These are phyloP conservation scores for Salix viminalis DNA, from an alignment of 345 rosid genomes.

Conservation along the genomic window DNA sequence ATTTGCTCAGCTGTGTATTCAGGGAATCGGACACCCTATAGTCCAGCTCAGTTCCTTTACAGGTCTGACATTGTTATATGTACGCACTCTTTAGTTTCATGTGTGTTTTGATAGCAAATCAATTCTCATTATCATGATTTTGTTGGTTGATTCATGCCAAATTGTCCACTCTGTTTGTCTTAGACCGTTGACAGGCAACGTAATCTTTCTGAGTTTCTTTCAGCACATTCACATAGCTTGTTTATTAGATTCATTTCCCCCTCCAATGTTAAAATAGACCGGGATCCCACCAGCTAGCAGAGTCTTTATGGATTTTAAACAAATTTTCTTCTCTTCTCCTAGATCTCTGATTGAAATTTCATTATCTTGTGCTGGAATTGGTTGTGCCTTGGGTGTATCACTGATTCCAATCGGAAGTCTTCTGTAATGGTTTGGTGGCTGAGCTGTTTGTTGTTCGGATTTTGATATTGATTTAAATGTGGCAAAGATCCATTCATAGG, in stretches of 20 bases:
- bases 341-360: not conserved
- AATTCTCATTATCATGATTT: not conserved
- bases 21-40: constrained; percentile 27
- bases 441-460: not conserved
- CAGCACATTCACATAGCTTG: not conserved
- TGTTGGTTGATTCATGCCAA: constrained; percentile 1
- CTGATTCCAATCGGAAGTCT: not conserved
- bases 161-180: constrained; percentile 6
- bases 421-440: constrained; percentile 1
- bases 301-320: not conserved
- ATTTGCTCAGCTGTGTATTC: constrained; percentile 23
- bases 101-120: constrained; percentile 1
- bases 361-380: constrained; percentile 4
- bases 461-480: not conserved
- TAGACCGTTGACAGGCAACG: not conserved
- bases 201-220: not conserved
- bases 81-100: constrained; percentile 7
- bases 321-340: not conserved
- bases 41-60: constrained; percentile 32
- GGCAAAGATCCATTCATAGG: constrained; percentile 6
- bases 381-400: not conserved
- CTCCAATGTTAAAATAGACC: not conserved
- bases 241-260: not conserved
- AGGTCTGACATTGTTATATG: constrained; percentile 21
- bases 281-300: not conserved